These are phyloP conservation scores for Phlebiopsis flavidoalba DNA, from an alignment of 768 basidiomycete genomes.

Conservation along the genomic window DNA sequence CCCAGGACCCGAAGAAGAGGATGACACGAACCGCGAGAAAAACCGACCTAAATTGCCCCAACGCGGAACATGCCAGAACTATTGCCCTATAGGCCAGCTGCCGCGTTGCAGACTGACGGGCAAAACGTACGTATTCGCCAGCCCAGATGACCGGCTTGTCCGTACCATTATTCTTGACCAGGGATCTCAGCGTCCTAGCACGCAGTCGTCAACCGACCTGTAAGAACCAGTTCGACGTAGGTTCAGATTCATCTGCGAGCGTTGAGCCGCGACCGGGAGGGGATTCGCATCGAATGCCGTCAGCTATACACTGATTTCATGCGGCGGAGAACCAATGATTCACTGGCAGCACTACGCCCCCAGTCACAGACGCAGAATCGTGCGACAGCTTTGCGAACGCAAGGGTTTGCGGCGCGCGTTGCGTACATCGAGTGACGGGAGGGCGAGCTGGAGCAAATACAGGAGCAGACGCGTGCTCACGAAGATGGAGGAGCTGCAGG, in stretches of 20 bases:
- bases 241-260: conserved; percentile 93
- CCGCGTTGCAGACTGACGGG: no score
- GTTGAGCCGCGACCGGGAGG: no score
- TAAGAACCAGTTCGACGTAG: conserved; percentile 92
- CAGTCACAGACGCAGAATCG: conserved; percentile 73
- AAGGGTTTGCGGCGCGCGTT: conserved; percentile 79
- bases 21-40: conserved; percentile 15
- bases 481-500: conserved; percentile 89
- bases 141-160: conserved; percentile 77
- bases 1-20: conserved; percentile 32
- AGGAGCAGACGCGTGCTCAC: conserved; percentile 91
- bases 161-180: no score
- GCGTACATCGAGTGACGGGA: conserved; percentile 89
- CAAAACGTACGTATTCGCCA: no score
- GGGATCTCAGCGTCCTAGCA: no score
- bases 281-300: conserved; percentile 89
- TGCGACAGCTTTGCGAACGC: conserved; percentile 82
- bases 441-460: conserved; percentile 81
- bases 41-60: conserved; percentile 31
- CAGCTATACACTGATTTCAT: conserved; percentile 95
- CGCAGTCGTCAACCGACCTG: conserved; percentile 77
- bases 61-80: no score
- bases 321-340: conserved; percentile 77
- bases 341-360: conserved; percentile 63
- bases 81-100: conserved; percentile 57